Base-by-base conservation (phyloP, 805 yeast genomes). In the Kregervanrija pseudodelftensis region DNA sequence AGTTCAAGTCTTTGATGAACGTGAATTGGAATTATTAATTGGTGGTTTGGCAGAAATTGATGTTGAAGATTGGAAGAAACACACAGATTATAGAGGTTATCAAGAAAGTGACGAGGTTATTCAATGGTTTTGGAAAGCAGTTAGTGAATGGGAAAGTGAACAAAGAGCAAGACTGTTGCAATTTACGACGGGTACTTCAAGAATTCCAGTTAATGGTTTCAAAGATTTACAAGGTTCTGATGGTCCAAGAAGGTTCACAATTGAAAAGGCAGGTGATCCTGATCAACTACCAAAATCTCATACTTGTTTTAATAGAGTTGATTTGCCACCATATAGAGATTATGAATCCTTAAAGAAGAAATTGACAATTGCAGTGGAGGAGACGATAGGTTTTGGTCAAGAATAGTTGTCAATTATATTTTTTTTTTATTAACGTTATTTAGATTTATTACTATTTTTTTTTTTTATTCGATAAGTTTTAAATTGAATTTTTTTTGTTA, bases 21-120 rank as follows among this genome's bases (percentile, higher is more conserved):
- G 97, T 65, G 99, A 93, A 68, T 72, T 93, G 52, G 99, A 93
- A 72, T 72, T 93, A 63, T 77, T 93, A 61, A 93, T 93, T 66
- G 99, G 99, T 64, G 99, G 99, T 66, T 81, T 93, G 60, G 93
- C 97, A 2, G 99, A 93, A 59, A 91, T 93, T 58, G 99, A 93
- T 66, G 85, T 91, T 47, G 97, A 90, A 53, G 99, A 93, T 71
- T 93, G 99, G 99, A 93, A 89, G 70, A 90, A 88, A 64, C 97
- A 93, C 65, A 93, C 99, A 15, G 99, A 93, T 66, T 93, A 93
- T 69, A 80, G 99, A 70, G 99, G 99, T 5, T 93, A 91, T 67
- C 91, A 89, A 63, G 98, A 93, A 68, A 80, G 80, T 52, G 99
- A 93, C 67, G 95, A 89, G 68, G 96, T 89, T 41, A 82, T 93